phyloP scores from a whole-genome alignment of 2,329 filamentous ascomycete genomes.

The Apiospora kogelbergensis region DNA sequence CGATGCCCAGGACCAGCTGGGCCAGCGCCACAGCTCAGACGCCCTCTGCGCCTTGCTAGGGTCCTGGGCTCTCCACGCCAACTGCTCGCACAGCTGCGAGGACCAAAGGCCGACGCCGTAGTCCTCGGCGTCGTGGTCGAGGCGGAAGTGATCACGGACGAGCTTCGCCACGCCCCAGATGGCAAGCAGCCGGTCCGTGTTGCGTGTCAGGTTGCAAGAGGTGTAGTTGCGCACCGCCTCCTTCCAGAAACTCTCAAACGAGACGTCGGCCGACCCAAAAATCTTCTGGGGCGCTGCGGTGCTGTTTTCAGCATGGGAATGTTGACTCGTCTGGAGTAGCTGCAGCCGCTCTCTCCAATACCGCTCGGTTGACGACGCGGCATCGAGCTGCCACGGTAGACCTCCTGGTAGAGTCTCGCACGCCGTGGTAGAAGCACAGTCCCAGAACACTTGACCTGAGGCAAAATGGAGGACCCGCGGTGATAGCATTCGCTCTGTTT shows the following conservation, averaged over 20 bases:
- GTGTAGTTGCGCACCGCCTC: slow-evolving; percentile 21
- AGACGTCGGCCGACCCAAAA: not conserved
- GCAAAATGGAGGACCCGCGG: slow-evolving; percentile 24
- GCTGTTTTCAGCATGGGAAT: not conserved
- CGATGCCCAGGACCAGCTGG: slow-evolving; percentile 14
- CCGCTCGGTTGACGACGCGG: slow-evolving; percentile 13
- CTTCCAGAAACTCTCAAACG: slow-evolving; percentile 20
- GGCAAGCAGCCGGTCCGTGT: slow-evolving; percentile 17
- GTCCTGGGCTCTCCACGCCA: slow-evolving; percentile 18
- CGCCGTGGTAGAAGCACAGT: slow-evolving; percentile 22
- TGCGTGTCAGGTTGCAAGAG: slow-evolving; percentile 16
- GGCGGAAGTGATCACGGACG: slow-evolving; percentile 15
- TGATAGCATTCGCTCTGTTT: slow-evolving; percentile 21
- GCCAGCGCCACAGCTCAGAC: not conserved
- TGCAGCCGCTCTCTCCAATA: slow-evolving; percentile 16
- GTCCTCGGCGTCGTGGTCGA: slow-evolving; percentile 4
- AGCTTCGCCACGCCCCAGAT: slow-evolving; percentile 22
- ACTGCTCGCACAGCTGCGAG: slow-evolving; percentile 17
- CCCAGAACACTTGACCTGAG: slow-evolving; percentile 22
- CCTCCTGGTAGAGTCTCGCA: slow-evolving; percentile 20
- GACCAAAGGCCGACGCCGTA: slow-evolving; percentile 20
- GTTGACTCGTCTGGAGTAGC: not conserved
- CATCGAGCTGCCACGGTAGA: slow-evolving; percentile 17
- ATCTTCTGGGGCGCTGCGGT: not conserved
- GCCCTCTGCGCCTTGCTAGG: not conserved